Evolutionary conservation across 2,329 filamentous ascomycete species (phyloP), one percentile per base, ranked within the genome.

Genomic region (Orbilia blumenaviensis): DNA sequence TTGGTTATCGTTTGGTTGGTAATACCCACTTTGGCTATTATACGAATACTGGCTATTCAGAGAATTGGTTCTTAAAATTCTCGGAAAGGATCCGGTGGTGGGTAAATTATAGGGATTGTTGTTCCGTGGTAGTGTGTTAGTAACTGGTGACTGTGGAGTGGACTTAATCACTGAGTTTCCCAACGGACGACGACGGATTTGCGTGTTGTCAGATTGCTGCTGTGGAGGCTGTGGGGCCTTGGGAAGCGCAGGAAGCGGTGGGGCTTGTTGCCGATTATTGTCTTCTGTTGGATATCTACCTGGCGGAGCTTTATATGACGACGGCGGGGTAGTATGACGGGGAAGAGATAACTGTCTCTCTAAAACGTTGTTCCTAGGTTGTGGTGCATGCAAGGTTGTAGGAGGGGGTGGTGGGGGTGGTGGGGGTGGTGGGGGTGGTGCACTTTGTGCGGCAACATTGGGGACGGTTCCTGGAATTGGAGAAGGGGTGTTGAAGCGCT

Each of bases 31-130:
- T 52, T 75, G 71, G 8, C 63, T 54, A 41, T 44, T 58, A 21
- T 75, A 68, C 0, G 71, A 75, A 16, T 58, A 61, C n/a, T 67
- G 64, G 34, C 71, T 75, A 44, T 50, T 75, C 63, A 75, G 38
- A 6, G 71, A 75, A 41, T 75, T 75, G 27, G 56, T 63, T 32
- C 71, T 67, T 12, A 63, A 75, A 32, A 67, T 14, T 14, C 38
- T 25, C 10, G 25, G 54, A 3, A 44, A 27, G 5, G 52, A 66
- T 32, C 34, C 34, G 12, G 18, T 32, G 7, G 58, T 60, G 36
- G n/a, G 50, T 58, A 38, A 21, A 41, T 27, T 48, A 16, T 27
- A 36, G 27, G 60, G 63, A 60, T 23, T 56, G 18, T 29, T 23
- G 4, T 56, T 56, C 52, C 52, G 38, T 14, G 56, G 62, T 12